Percentiles rank a stretch among this genome's conserved stretches.
These are phyloP conservation scores for Phytophthora hibernalis DNA, from an alignment of 352 stramenopile species.

Conservation along the genomic window DNA sequence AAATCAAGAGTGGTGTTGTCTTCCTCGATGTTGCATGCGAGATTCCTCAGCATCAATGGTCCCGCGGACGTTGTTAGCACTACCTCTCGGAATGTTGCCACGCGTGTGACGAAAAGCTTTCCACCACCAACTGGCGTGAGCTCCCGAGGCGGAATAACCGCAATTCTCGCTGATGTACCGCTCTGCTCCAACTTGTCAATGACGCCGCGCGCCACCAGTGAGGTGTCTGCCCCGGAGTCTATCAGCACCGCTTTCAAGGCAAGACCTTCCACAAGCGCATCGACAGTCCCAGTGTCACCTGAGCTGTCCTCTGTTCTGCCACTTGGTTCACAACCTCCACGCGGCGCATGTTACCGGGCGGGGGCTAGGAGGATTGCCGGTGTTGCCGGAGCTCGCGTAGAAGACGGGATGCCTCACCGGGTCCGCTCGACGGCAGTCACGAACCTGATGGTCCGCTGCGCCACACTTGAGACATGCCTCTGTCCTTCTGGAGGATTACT, in stretches of 20 bases:
- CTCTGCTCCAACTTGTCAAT: background rate
- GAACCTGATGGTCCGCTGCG: too few species aligned
- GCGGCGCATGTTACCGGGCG: too few species aligned
- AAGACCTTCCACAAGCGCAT: background rate
- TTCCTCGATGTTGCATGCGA: conserved; percentile 12
- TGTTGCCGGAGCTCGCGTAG: too few species aligned
- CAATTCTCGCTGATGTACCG: background rate
- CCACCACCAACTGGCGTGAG: background rate
- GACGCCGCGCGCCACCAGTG: conserved; percentile 11
- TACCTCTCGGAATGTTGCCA: conserved; percentile 4
- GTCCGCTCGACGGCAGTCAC: too few species aligned
- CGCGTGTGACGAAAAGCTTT: too few species aligned
- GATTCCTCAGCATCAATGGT: conserved; percentile 11
- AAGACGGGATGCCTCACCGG: too few species aligned
- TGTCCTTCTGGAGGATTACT: too few species aligned
- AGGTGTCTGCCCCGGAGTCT: conserved; percentile 11
- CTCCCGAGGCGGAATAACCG: background rate
- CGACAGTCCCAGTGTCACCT: conserved; percentile 5
- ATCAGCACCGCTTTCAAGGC: conserved; percentile 1
- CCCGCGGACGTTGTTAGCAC: conserved; percentile 13
- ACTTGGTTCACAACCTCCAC: too few species aligned
- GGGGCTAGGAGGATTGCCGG: too few species aligned
- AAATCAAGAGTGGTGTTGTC: background rate
- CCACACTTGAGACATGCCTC: too few species aligned
- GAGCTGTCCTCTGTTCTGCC: too few species aligned